A percentile compares a stretch with the other conserved stretches of the same genome.
Evolutionary conservation across 1,139 yeast species (phyloP).

Genomic region (Yarrowia galli): DNA sequence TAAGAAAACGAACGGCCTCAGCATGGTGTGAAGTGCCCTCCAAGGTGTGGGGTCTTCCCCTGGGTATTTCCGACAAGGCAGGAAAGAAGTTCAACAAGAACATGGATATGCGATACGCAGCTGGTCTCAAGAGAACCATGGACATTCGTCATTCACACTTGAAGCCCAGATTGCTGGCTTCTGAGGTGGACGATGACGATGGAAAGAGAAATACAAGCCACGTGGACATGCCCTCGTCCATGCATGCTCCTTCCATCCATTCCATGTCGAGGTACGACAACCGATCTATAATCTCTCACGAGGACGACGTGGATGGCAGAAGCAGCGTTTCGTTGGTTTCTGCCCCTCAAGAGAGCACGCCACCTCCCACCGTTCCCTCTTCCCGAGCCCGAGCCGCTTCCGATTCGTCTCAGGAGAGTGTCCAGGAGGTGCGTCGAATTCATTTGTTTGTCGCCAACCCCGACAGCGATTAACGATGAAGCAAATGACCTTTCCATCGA

Average conservation of each 20-base stretch:
- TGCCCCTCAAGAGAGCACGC: conserved; percentile 10
- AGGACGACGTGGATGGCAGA: conserved; percentile 25
- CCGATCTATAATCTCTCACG: conserved; percentile 37
- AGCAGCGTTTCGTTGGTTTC: conserved; percentile 25
- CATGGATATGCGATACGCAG: conserved; percentile 39
- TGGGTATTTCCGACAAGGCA: conserved; percentile 63
- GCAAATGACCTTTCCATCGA: neutral
- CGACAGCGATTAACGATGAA: conserved; percentile 53
- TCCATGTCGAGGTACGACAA: conserved; percentile 24
- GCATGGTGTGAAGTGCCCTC: conserved; percentile 61
- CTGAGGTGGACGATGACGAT: conserved; percentile 70
- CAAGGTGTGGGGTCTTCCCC: conserved; percentile 67
- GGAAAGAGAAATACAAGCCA: conserved; percentile 37
- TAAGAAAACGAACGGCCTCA: conserved; percentile 63
- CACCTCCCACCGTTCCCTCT: conserved; percentile 15
- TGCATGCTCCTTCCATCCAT: conserved; percentile 36
- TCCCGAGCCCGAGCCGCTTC: conserved; percentile 42
- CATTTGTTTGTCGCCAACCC: conserved; percentile 76
- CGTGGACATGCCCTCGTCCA: conserved; percentile 31
- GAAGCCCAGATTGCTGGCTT: conserved; percentile 75
- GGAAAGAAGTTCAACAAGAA: conserved; percentile 47
- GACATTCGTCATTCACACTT: conserved; percentile 79
- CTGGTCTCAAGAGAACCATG: conserved; percentile 51
- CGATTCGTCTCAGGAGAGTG: conserved; percentile 48
- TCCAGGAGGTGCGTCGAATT: conserved; percentile 53